Evolutionary conservation across 2,329 filamentous ascomycete species (phyloP).

Genomic region (Lecanicillium sp.): DNA sequence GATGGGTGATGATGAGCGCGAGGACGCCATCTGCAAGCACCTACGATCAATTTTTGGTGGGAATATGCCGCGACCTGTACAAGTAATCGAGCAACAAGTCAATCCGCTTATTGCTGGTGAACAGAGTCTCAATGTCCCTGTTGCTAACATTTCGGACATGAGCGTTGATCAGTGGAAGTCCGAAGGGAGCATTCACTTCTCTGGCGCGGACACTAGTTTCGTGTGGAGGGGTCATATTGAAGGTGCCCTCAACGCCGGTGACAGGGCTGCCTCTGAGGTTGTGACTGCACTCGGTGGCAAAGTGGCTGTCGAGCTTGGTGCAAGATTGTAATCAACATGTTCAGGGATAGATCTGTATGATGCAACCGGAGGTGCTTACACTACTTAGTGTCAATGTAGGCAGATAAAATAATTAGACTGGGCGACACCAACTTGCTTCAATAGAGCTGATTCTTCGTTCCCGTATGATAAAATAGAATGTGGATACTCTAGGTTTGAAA

Average conservation of each 20-base stretch:
- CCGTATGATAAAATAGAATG: too few relatives aligned
- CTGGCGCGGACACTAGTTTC: conserved; percentile 13
- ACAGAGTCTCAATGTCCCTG: conserved; percentile 10
- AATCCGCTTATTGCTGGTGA: conserved; percentile 5
- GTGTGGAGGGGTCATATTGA: conserved; percentile 16
- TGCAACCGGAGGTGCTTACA: too few relatives aligned
- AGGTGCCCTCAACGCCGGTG: conserved; percentile 14
- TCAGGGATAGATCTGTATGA: neutral
- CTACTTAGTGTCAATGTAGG: too few relatives aligned
- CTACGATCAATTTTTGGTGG: conserved; percentile 9
- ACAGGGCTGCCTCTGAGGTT: conserved; percentile 12
- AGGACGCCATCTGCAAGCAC: conserved; percentile 6
- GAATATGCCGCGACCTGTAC: conserved; percentile 8
- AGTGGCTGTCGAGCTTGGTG: neutral
- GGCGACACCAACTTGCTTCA: too few relatives aligned
- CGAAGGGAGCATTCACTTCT: conserved; percentile 14
- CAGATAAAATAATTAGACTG: too few relatives aligned
- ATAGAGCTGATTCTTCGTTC: too few relatives aligned
- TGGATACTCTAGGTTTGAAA: too few relatives aligned
- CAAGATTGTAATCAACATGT: conserved; percentile 5
- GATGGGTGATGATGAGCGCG: conserved; percentile 7
- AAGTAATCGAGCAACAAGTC: conserved; percentile 7
- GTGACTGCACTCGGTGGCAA: neutral
- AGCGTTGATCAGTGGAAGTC: conserved; percentile 13
- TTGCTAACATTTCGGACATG: conserved; percentile 6